Evolutionary conservation across 2,329 filamentous ascomycete species (phyloP), one percentile per base, ranked within the genome.

Genomic region (Pezicula radicicola): DNA sequence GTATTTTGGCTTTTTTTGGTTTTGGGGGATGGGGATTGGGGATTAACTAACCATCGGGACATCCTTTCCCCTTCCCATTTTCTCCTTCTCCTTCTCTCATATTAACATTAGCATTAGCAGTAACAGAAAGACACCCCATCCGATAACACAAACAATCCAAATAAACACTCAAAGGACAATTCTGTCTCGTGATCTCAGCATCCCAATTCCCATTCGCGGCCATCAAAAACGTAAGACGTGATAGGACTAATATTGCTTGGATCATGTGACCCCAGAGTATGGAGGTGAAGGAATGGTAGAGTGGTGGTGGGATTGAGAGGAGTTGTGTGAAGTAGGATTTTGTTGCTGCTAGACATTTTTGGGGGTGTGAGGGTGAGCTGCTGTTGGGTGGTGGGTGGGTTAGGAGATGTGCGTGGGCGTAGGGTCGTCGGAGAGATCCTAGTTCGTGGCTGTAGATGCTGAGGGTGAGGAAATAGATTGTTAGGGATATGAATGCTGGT

Each of bases 121-220:
- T 56, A 6, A 49, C 49, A 2, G 62, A 63, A 1, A 60, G 46
- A 9, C 43, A 25, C 13, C 54, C 49, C 18, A 65, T 58, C 3
- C 63, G 51, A 39, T 58, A 66, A 37, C 59, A 63, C 1, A 66
- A 51, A 39, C 54, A 58, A 40, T 66, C 64, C 6, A 66, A 54
- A 51, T 65, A 66, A 57, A 65, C 61, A 1, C 54, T 54, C 33
- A 66, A 44, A 1, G 62, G 63, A 1, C 64, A 43, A 27, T 56
- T 59, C 28, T 56, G 45, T 9, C 62, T 52, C 2, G 63, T 60
- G 3, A 54, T 59, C 1, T 55, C 51, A 1, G 54, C 41, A 39
- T 61, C 56, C 64, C 63, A 66, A 9, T 50, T 50, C 15, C 60
- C 40, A 13, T 46, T 52, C 12, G 50, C 46, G 2, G 63, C 62